Percentiles rank a stretch among this genome's conserved stretches.
Conservation (phyloP, 805 yeast species). For the Metschnikowia drakensbergensis region DNA sequence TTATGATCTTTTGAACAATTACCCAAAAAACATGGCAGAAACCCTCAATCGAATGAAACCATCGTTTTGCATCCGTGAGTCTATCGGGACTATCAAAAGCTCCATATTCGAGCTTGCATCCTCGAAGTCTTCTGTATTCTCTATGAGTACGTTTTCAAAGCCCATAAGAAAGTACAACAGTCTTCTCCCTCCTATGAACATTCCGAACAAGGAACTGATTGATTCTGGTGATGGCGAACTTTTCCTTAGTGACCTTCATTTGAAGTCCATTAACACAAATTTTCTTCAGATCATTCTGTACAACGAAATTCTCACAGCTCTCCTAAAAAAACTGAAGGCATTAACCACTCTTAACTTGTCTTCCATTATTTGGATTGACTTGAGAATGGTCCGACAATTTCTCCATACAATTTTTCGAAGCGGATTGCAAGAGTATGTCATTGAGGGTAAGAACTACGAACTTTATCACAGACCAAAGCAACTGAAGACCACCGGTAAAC, state of each 20-base stretch:
- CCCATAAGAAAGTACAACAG: slow-evolving; percentile 37
- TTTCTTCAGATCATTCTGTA: slow-evolving; percentile 32
- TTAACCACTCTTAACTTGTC: slow-evolving; percentile 39
- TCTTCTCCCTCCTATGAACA: slow-evolving; percentile 33
- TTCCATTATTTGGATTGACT: slow-evolving; percentile 48
- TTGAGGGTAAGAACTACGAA: slow-evolving; percentile 8
- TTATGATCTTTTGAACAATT: slow-evolving; percentile 38
- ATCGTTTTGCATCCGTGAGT: background rate
- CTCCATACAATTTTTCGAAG: slow-evolving; percentile 17
- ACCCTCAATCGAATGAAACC: slow-evolving; percentile 22
- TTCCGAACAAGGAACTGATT: slow-evolving; percentile 17
- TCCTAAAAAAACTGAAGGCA: slow-evolving; percentile 12
- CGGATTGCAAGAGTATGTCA: slow-evolving; percentile 1
- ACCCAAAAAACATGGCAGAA: slow-evolving; percentile 28
- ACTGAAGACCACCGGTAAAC: background rate
- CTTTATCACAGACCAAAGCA: slow-evolving; percentile 4
- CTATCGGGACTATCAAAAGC: background rate
- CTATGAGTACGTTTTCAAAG: slow-evolving; percentile 23
- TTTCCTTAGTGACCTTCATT: slow-evolving; percentile 39
- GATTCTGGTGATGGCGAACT: slow-evolving; percentile 26
- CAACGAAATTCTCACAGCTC: slow-evolving; percentile 25
- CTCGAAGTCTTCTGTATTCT: slow-evolving; percentile 20
- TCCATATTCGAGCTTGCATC: slow-evolving; percentile 5
- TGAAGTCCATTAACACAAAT: slow-evolving; percentile 34
- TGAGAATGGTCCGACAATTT: slow-evolving; percentile 31